Conservation (phyloP, 78 protist genomes). For the Neovahlkampfia damariscottae region DNA sequence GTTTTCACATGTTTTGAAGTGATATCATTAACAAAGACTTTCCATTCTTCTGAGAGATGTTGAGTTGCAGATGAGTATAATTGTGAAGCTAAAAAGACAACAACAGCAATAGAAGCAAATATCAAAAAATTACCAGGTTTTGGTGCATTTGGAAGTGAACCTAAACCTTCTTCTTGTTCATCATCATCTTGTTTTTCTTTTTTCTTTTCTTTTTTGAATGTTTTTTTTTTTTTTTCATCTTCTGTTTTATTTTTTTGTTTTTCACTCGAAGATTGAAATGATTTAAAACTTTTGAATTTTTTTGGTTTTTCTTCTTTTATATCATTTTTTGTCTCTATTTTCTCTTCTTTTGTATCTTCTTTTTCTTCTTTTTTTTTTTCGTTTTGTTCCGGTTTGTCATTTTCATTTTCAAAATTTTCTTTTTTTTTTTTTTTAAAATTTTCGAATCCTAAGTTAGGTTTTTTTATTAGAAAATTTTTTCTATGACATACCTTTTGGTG, state of each 20-base stretch:
- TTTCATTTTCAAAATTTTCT: too few relatives aligned
- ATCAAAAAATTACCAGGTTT: not conserved
- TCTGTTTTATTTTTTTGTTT: not conserved
- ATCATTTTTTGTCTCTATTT: not conserved
- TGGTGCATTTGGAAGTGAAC: not conserved
- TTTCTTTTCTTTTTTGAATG: not conserved
- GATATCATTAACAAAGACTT: not conserved
- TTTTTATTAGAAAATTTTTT: too few relatives aligned
- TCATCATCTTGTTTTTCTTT: not conserved
- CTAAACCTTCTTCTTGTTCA: not conserved
- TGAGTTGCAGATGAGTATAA: not conserved
- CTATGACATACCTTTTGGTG: too few relatives aligned
- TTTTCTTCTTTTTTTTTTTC: not conserved
- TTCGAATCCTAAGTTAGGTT: too few relatives aligned
- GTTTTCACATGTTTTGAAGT: not conserved
- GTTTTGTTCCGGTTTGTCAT: not conserved
- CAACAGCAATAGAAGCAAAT: not conserved
- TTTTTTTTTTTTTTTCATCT: not conserved
- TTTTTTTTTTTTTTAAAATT: not conserved
- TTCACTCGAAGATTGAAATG: not conserved
- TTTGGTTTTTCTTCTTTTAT: not conserved
- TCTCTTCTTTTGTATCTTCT: not conserved
- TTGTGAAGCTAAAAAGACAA: not conserved
- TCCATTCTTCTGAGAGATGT: not conserved
- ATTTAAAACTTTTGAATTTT: not conserved